Conservation (phyloP, 805 yeast genomes). For the Metschnikowia baotianmanensis region DNA sequence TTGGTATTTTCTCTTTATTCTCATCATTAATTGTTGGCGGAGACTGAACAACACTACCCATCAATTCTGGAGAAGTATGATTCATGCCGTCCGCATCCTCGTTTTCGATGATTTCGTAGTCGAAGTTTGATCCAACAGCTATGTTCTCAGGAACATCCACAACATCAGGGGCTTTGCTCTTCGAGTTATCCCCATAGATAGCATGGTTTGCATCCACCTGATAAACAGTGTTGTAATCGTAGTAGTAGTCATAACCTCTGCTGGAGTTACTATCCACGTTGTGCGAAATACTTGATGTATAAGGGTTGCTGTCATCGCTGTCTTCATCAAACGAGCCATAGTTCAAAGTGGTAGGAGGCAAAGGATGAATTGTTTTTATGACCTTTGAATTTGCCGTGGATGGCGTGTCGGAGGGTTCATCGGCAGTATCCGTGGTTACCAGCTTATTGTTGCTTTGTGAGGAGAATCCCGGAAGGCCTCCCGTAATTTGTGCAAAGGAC, state of each 20-base stretch:
- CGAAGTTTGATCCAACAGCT: slow-evolving; percentile 38
- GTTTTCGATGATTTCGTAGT: slow-evolving; percentile 34
- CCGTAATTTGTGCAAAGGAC: slow-evolving; percentile 26
- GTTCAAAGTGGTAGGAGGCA: slow-evolving; percentile 87
- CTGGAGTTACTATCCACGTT: slow-evolving; percentile 59
- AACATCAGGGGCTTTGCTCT: slow-evolving; percentile 36
- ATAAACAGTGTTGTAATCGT: slow-evolving; percentile 78
- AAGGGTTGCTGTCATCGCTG: slow-evolving; percentile 55
- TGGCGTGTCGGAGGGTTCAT: slow-evolving; percentile 27
- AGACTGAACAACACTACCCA: slow-evolving; percentile 2
- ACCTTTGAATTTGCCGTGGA: slow-evolving; percentile 30
- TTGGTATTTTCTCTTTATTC: slow-evolving; percentile 17
- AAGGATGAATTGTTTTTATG: slow-evolving; percentile 62
- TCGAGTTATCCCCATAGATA: slow-evolving; percentile 29
- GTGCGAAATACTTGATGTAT: slow-evolving; percentile 60
- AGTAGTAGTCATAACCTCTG: slow-evolving; percentile 74
- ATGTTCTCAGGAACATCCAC: slow-evolving; percentile 49
- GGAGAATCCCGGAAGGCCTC: slow-evolving; percentile 18
- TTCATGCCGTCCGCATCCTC: slow-evolving; percentile 20
- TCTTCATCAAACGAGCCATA: slow-evolving; percentile 64
- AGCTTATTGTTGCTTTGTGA: slow-evolving; percentile 11
- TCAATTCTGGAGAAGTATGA: slow-evolving; percentile 17
- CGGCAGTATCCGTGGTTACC: slow-evolving; percentile 7
- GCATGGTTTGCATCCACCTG: slow-evolving; percentile 48
- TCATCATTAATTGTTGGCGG: neutral